Conservation (phyloP, 805 yeast species). For the Priceomyces medius region DNA sequence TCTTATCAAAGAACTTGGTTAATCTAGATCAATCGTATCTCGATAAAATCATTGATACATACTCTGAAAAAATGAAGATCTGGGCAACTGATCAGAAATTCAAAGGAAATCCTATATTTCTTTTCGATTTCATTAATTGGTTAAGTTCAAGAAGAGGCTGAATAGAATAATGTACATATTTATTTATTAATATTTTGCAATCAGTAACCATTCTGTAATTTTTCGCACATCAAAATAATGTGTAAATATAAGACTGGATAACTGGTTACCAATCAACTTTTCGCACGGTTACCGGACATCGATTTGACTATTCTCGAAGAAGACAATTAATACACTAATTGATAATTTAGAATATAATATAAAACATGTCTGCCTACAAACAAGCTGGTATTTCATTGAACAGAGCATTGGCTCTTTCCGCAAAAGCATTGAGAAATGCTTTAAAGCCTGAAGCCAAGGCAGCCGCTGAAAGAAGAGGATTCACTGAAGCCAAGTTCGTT, state of each 20-base stretch:
- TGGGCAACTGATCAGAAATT: slow-evolving; percentile 57
- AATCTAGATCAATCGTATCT: slow-evolving; percentile 33
- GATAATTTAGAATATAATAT: not conserved
- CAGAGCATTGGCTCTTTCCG: slow-evolving; percentile 88
- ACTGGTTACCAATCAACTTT: slow-evolving; percentile 10
- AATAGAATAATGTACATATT: not conserved
- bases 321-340: not conserved
- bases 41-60: slow-evolving; percentile 52
- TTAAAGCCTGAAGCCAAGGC: slow-evolving; percentile 84
- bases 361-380: slow-evolving; percentile 45
- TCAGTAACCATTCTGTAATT: not conserved
- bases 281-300: slow-evolving; percentile 5
- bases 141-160: slow-evolving; percentile 48
- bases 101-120: slow-evolving; percentile 54
- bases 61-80: slow-evolving; percentile 50
- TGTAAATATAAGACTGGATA: slow-evolving; percentile 6
- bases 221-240: not conserved
- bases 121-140: slow-evolving; percentile 82
- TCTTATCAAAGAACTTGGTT: slow-evolving; percentile 56
- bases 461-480: slow-evolving; percentile 67
- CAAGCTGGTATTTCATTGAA: slow-evolving; percentile 61
- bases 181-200: not conserved
- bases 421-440: slow-evolving; percentile 82
- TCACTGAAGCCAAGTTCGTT: slow-evolving; percentile 71
- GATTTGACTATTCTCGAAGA: not conserved